phyloP scores from a whole-genome alignment of 768 basidiomycete species.

The Mycena kentingensis region DNA sequence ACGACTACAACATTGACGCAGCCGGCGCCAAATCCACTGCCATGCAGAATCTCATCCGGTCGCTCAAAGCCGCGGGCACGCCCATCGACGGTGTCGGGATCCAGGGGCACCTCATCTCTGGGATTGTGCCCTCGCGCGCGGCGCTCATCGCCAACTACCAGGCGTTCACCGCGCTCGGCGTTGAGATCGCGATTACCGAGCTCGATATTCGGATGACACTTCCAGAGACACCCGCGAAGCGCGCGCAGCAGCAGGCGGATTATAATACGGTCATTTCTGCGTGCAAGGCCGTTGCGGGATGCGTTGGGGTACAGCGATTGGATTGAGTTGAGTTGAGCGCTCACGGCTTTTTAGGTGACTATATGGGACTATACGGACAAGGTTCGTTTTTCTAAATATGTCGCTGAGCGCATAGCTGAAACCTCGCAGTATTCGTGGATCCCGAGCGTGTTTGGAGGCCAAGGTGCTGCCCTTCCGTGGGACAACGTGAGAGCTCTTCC shows the following conservation, averaged over 20 bases:
- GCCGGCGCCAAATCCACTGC: slow-evolving; percentile 44
- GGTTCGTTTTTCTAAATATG: neutral
- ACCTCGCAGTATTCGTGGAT: slow-evolving; percentile 33
- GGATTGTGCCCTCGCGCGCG: slow-evolving; percentile 46
- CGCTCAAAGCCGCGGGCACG: slow-evolving; percentile 38
- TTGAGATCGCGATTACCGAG: slow-evolving; percentile 71
- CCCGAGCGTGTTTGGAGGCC: slow-evolving; percentile 27
- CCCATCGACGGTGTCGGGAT: slow-evolving; percentile 59
- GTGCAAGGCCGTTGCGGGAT: slow-evolving; percentile 46
- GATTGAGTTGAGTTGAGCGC: too few relatives aligned
- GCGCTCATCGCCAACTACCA: slow-evolving; percentile 49
- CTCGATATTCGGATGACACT: slow-evolving; percentile 64
- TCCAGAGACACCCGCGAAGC: slow-evolving; percentile 49
- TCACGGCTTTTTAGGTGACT: too few relatives aligned
- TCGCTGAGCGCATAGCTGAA: too few relatives aligned
- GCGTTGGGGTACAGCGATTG: too few relatives aligned
- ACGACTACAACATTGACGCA: slow-evolving; percentile 32
- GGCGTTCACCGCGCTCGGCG: slow-evolving; percentile 57
- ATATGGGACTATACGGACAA: slow-evolving; percentile 38
- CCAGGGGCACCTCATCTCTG: slow-evolving; percentile 62
- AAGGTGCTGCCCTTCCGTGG: slow-evolving; percentile 30
- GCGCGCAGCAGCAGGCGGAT: slow-evolving; percentile 58
- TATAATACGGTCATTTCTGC: slow-evolving; percentile 58
- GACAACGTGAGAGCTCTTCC: slow-evolving; percentile 25
- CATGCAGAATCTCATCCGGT: slow-evolving; percentile 42